phyloP scores from a whole-genome alignment of 2,329 filamentous ascomycete species.

The Venturia asperata region DNA sequence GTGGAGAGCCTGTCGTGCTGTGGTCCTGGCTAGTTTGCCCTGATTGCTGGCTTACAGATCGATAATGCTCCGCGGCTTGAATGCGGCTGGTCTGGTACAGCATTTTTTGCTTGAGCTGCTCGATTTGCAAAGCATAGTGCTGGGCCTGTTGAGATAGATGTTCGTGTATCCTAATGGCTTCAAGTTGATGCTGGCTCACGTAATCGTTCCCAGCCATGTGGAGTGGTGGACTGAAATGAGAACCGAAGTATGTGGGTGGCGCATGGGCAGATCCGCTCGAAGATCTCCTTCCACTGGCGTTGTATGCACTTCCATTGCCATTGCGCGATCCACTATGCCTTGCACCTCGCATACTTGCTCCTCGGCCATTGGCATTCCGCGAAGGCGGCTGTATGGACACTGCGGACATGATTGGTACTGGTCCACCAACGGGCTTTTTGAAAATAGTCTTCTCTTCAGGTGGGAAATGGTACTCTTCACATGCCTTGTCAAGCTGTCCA shows the following conservation, averaged over 20 bases:
- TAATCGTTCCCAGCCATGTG: conserved; percentile 1
- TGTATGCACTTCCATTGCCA: conserved; percentile 10
- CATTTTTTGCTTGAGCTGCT: conserved; percentile 17
- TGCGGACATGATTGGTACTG: conserved; percentile 45
- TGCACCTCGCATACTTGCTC: conserved; percentile 39
- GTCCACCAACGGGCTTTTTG: conserved; percentile 45
- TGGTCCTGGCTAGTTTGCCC: conserved; percentile 24
- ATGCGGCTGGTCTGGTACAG: conserved; percentile 4
- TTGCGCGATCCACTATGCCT: conserved; percentile 36
- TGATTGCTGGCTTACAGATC: conserved; percentile 27
- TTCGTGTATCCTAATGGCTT: conserved; percentile 14
- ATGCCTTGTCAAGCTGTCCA: conserved; percentile 73
- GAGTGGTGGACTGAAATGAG: conserved; percentile 10
- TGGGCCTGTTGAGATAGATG: conserved; percentile 17
- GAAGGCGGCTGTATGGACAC: conserved; percentile 41
- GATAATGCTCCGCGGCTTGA: conserved; percentile 37
- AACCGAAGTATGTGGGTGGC: not conserved
- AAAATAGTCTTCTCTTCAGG: conserved; percentile 63
- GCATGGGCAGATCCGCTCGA: conserved; percentile 14
- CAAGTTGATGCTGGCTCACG: conserved; percentile 10
- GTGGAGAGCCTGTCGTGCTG: conserved; percentile 36
- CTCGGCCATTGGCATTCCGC: conserved; percentile 43
- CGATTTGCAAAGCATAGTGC: conserved; percentile 17
- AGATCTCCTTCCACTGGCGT: conserved; percentile 14
- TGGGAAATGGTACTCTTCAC: conserved; percentile 81